Evolutionary conservation across 331 rosid genomes (phyloP).

Genomic region (Saraca asoca): DNA sequence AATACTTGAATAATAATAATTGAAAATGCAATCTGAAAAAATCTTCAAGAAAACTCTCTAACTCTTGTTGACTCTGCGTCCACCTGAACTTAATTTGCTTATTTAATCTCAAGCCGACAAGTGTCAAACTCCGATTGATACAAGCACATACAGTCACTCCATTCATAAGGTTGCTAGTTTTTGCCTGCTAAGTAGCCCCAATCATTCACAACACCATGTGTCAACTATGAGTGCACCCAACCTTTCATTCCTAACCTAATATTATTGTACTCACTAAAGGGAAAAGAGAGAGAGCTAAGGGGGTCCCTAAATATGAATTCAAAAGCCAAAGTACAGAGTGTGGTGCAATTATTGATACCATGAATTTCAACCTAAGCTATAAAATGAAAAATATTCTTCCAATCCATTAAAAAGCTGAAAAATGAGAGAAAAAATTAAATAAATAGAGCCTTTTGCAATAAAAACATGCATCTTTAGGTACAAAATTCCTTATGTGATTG

Average conservation of each 20-base stretch:
- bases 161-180: slow-evolving; percentile 5
- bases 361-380: slow-evolving; percentile 55
- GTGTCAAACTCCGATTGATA: slow-evolving; percentile 40
- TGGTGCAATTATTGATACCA: slow-evolving; percentile 68
- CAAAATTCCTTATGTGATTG: slow-evolving; percentile 40
- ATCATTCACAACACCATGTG: slow-evolving; percentile 57
- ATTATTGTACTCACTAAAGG: slow-evolving; percentile 48
- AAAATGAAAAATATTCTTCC: slow-evolving; percentile 16
- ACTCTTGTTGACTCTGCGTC: slow-evolving; percentile 40
- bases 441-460: not conserved
- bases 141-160: slow-evolving; percentile 34
- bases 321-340: slow-evolving; percentile 57
- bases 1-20: no score
- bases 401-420: slow-evolving; percentile 20
- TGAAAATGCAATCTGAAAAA: no score
- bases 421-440: not conserved
- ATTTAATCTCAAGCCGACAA: slow-evolving; percentile 41
- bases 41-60: not conserved
- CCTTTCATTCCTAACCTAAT: slow-evolving; percentile 47
- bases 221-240: slow-evolving; percentile 45
- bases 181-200: slow-evolving; percentile 50
- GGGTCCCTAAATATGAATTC: slow-evolving; percentile 64
- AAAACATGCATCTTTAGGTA: slow-evolving; percentile 36
- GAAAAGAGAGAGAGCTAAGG: slow-evolving; percentile 17
- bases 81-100: slow-evolving; percentile 37